These are phyloP conservation scores for Hordeum marinum DNA, from an alignment of 176 grass and related monocot species.

Conservation along the genomic window DNA sequence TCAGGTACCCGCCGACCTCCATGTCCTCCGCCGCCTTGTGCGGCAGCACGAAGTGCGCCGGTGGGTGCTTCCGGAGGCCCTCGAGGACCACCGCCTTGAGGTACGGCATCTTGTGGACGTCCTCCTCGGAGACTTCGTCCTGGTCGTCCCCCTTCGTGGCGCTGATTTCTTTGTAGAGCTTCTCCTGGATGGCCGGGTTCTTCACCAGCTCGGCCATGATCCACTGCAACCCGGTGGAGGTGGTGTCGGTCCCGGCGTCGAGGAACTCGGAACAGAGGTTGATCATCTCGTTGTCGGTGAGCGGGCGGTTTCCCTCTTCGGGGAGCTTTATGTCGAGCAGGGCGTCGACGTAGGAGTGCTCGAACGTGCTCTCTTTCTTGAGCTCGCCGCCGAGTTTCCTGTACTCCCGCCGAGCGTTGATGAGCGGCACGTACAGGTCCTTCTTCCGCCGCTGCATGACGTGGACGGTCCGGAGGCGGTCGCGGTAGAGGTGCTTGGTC, in stretches of 20 bases:
- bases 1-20: conserved; percentile 23
- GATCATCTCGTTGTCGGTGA: conserved; percentile 34
- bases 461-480: conserved; percentile 2
- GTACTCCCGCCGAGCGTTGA: conserved; percentile 23
- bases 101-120: conserved; percentile 31
- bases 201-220: conserved; percentile 63
- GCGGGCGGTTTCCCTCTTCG: conserved; percentile 24
- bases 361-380: not conserved
- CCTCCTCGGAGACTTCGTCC: conserved; percentile 34
- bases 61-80: conserved; percentile 50
- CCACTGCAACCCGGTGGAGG: conserved; percentile 53
- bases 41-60: conserved; percentile 36
- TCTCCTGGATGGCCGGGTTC: conserved; percentile 37
- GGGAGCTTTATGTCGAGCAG: conserved; percentile 37
- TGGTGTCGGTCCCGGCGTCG: conserved; percentile 54
- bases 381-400: not conserved
- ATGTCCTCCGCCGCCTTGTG: conserved; percentile 41
- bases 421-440: conserved; percentile 26
- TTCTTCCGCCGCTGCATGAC: not conserved
- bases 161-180: conserved; percentile 33
- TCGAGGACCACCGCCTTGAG: conserved; percentile 57
- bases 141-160: not conserved
- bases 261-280: conserved; percentile 47
- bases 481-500: conserved; percentile 34
- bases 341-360: conserved; percentile 47